phyloP scores from a whole-genome alignment of 1,284 basidiomycete genomes.

The Blastosporella zonata region DNA sequence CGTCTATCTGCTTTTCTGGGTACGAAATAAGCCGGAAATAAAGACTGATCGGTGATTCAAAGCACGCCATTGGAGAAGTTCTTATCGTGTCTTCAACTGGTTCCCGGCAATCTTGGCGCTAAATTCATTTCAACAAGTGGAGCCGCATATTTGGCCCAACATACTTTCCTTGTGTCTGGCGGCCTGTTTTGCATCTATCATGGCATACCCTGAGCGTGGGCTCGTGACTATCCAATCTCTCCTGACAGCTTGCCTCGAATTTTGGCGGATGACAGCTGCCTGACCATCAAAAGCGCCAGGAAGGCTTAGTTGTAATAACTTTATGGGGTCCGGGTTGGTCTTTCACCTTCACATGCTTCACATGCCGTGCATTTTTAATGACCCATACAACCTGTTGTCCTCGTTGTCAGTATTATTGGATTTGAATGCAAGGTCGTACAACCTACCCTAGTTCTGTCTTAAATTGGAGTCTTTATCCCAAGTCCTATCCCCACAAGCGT shows the following conservation, averaged over 20 bases:
- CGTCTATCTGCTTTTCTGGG: too few species aligned
- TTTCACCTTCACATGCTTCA: too few species aligned
- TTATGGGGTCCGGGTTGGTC: too few species aligned
- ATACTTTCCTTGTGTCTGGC: not conserved
- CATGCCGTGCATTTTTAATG: not conserved
- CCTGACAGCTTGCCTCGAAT: too few species aligned
- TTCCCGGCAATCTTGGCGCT: not conserved
- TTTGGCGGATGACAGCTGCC: too few species aligned
- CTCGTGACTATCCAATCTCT: too few species aligned
- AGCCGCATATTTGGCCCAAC: not conserved
- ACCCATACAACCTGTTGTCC: not conserved
- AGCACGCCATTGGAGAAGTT: too few species aligned
- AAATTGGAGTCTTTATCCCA: not conserved
- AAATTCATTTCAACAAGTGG: not conserved
- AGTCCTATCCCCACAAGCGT: not conserved
- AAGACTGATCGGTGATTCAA: too few species aligned
- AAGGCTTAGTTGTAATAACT: too few species aligned
- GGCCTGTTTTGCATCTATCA: not conserved
- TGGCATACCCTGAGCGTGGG: not conserved
- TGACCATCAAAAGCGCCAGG: too few species aligned
- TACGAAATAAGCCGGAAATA: too few species aligned
- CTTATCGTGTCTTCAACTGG: not conserved
- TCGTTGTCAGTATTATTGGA: not conserved
- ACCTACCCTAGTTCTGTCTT: not conserved
- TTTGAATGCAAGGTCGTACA: not conserved